Evolutionary conservation across 768 basidiomycete genomes (phyloP), one percentile per base, ranked within the genome.

Genomic region (Albatrellus ellisii): DNA sequence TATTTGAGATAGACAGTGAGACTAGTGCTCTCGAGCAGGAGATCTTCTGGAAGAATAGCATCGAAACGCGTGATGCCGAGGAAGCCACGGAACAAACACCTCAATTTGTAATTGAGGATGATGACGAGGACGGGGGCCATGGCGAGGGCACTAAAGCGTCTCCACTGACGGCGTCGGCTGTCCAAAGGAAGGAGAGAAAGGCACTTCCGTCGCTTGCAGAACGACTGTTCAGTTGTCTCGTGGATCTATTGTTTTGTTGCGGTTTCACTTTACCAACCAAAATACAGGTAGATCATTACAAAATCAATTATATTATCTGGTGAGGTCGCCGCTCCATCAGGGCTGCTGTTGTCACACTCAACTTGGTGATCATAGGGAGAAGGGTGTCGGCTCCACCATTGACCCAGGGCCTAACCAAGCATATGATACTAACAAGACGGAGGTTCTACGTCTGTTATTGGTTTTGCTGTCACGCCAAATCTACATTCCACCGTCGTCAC

Each of bases 81-180:
- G 49, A 52, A 22, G 51, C 52, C 32, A 42, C 38, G 14, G 54
- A 44, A 20, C 42, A 44, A 33, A 39, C 48, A 42, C 63, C 75
- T 9, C 89, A 92, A 54, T 94, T 94, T 57, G 84, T 92, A 12
- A 90, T 94, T 27, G 88, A 89, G 48, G 87, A 90, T 50, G 86
- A 84, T 14, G 81, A 84, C 3, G 80, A 76, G 8, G 64, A 62
- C 22, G 65, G 59, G 0, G 56, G 56, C 14, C 57, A 57, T 4
- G 52, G 38, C 18, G 48, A 26, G 9, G 54, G 51, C n/a, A 33
- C 46, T 17, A 43, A 52, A 5, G 39, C 46, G 22, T 24, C 43
- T 21, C 41, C 49, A 36, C 47, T 32, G 12, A 28, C 46, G 54
- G 15, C 54, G 54, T 44, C 44, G 40, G 26, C 32, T 7, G 20